A percentile compares a stretch with the other conserved stretches of the same genome.
Conservation (phyloP, 2,329 filamentous ascomycete genomes). For the Drechslera avenae region DNA sequence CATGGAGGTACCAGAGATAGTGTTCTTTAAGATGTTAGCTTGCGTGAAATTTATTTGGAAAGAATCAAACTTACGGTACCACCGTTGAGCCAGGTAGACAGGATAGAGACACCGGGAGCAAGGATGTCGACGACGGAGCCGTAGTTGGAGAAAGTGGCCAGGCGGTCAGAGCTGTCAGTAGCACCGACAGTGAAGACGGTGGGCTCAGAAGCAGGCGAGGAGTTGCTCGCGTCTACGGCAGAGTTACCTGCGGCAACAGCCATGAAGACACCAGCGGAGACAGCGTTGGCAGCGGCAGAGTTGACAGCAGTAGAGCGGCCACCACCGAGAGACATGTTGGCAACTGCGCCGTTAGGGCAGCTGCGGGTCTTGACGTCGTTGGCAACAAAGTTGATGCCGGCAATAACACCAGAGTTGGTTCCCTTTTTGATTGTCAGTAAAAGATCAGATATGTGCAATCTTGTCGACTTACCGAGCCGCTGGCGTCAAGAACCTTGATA, state of each 20-base stretch:
- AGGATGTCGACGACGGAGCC: constrained; percentile 48
- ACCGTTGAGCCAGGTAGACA: constrained; percentile 56
- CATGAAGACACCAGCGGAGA: constrained; percentile 47
- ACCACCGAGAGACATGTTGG: constrained; percentile 50
- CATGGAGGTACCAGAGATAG: constrained; percentile 68
- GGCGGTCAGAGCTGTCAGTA: constrained; percentile 43
- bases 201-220: constrained; percentile 47
- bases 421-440: constrained; percentile 37
- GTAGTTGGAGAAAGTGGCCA: constrained; percentile 50
- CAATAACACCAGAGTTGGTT: constrained; percentile 48
- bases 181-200: constrained; percentile 50
- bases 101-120: constrained; percentile 49
- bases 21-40: constrained; percentile 45
- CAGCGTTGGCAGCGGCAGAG: constrained; percentile 45
- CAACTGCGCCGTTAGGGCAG: constrained; percentile 46
- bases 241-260: constrained; percentile 51
- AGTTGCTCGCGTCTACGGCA: constrained; percentile 37
- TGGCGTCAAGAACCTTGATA: constrained; percentile 49
- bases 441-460: constrained; percentile 4
- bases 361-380: constrained; percentile 42
- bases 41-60: not conserved
- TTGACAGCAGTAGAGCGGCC: constrained; percentile 46
- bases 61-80: constrained; percentile 36
- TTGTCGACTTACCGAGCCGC: constrained; percentile 38
- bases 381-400: constrained; percentile 47